A percentile compares a stretch with the other conserved stretches of the same genome.
These are phyloP conservation scores for Apophysomyces trapeziformis DNA, from an alignment of 371 early-diverging fungal genomes.

Conservation along the genomic window DNA sequence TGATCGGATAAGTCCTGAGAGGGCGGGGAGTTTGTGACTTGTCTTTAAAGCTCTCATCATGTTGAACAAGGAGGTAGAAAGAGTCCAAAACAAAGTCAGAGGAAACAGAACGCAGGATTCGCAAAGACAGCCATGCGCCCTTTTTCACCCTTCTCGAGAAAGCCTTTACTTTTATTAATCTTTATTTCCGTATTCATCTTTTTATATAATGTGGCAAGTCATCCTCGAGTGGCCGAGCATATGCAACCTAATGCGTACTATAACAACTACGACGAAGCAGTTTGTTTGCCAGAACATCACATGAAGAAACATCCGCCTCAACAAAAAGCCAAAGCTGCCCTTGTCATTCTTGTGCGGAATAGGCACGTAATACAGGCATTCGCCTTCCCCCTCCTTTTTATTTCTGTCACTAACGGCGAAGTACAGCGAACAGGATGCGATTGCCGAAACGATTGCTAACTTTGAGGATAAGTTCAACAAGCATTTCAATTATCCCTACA, in stretches of 20 bases:
- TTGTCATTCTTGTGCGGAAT: slow-evolving; percentile 54
- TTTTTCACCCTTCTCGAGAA: slow-evolving; percentile 40
- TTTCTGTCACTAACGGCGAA: neutral
- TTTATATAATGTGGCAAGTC: slow-evolving; percentile 50
- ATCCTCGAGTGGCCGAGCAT: slow-evolving; percentile 41
- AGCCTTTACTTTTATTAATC: slow-evolving; percentile 34
- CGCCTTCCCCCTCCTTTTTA: neutral
- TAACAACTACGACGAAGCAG: slow-evolving; percentile 48
- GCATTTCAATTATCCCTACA: slow-evolving; percentile 55
- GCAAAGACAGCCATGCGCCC: slow-evolving; percentile 27
- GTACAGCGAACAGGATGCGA: slow-evolving; percentile 44
- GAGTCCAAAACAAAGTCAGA: too few species aligned
- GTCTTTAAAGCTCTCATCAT: too few species aligned
- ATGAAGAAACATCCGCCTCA: slow-evolving; percentile 41
- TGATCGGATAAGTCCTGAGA: neutral
- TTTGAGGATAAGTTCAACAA: slow-evolving; percentile 55
- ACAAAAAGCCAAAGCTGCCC: slow-evolving; percentile 53
- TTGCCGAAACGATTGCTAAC: slow-evolving; percentile 43
- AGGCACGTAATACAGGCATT: slow-evolving; percentile 30
- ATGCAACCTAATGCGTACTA: slow-evolving; percentile 55
- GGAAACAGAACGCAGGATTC: neutral
- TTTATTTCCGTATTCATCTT: slow-evolving; percentile 39
- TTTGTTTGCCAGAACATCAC: slow-evolving; percentile 48
- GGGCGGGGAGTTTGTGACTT: too few species aligned
- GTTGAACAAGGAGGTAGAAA: too few species aligned